These are phyloP conservation scores for Plasmopara viticola DNA, from an alignment of 352 stramenopile genomes.

Conservation along the genomic window DNA sequence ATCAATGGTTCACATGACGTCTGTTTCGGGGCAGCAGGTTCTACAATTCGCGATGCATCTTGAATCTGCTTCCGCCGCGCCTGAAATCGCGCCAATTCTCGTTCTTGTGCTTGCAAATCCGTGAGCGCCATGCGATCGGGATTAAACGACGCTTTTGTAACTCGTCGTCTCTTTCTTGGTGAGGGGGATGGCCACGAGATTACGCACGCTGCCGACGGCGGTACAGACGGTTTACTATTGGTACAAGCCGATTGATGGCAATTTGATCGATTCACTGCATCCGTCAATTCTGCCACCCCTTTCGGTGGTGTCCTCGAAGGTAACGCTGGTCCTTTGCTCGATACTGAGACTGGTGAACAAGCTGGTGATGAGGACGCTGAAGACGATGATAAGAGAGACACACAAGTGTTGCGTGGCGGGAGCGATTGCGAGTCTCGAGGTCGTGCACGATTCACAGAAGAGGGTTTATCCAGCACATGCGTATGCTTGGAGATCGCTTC, in stretches of 20 bases:
- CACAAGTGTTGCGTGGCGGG: not conserved
- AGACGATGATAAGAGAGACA: conserved; percentile 7
- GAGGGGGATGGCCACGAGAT: conserved; percentile 4
- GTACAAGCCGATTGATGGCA: conserved; percentile 15
- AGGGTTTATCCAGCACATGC: not conserved
- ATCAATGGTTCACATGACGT: not conserved
- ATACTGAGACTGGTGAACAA: conserved; percentile 7
- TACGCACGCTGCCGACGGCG: not conserved
- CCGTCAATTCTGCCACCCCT: conserved; percentile 1
- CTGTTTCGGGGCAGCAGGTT: conserved; percentile 8
- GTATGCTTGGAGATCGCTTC: not conserved
- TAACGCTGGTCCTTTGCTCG: conserved; percentile 2
- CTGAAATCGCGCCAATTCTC: conserved; percentile 31
- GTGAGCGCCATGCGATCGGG: conserved; percentile 22
- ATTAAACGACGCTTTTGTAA: conserved; percentile 9
- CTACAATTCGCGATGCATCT: conserved; percentile 3
- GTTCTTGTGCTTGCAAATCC: conserved; percentile 35
- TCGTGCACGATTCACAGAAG: conserved; percentile 2
- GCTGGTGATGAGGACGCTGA: conserved; percentile 5
- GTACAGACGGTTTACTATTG: not conserved
- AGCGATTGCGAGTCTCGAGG: not conserved
- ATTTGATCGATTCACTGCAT: conserved; percentile 8
- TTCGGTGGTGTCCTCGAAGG: not conserved
- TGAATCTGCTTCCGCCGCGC: conserved; percentile 23
- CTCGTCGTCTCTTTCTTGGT: conserved; percentile 20